Base-by-base conservation (phyloP, 108 stramenopile genomes). In the Nitzschia sp. region DNA sequence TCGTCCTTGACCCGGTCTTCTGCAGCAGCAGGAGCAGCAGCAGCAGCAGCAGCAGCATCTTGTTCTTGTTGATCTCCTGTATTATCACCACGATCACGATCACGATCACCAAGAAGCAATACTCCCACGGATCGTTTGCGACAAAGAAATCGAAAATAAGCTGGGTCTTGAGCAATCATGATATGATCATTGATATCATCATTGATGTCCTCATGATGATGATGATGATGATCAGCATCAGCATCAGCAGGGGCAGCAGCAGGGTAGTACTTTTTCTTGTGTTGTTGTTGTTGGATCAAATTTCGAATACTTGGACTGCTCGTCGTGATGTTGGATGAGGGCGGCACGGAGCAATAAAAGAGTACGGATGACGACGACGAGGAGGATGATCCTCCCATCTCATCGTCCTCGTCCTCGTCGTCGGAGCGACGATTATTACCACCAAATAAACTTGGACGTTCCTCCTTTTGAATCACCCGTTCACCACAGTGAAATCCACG, bases 91-190 rank as follows among this genome's bases (percentile, higher is more conserved):
- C n/a, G n/a, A n/a, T n/a, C n/a, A n/a, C n/a, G n/a, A n/a, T n/a
- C n/a, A n/a, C n/a, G n/a, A n/a, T n/a, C n/a, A n/a, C n/a, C n/a
- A n/a, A n/a, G n/a, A 27, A 75, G 72, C 17, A 86, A 66, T 13
- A 80, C 85, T 2, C 85, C 85, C 34, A 60, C 58, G 0, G 85
- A 86, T 33, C 76, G 79, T 31, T 72, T 79, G 25, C 85, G 62
- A 50, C 82, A 83, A 16, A 48, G 38, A 66, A 86, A 86, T 68
- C 61, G 67, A n/a, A 75, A 57, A 5, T 9, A 41, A 41, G 6
- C 38, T 13, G 38, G 48, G 21, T n/a, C n/a, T n/a, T 34, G 32
- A 31, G 26, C 48, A 35, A 26, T 64, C 28, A 2, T 13, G 15
- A 17, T 25, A 9, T 47, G n/a, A 35, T 46, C 35, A 8, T 47